A percentile compares a stretch with the other conserved stretches of the same genome.
phyloP scores from a whole-genome alignment of 1,284 basidiomycete species.

The Anthracocystis panici-leucophaei region DNA sequence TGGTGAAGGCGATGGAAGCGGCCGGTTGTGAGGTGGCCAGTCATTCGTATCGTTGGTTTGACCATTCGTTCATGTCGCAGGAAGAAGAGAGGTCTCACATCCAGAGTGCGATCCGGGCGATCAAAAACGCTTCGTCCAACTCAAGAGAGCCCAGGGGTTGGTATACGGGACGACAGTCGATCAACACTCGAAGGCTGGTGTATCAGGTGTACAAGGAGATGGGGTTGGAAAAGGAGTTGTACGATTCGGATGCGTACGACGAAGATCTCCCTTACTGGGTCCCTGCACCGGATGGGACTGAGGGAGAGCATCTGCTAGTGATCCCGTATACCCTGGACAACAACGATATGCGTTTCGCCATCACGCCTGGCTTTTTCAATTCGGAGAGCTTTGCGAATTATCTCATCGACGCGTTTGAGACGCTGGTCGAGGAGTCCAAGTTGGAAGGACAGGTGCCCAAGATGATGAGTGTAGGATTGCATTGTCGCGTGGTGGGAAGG shows the following conservation, averaged over 20 bases:
- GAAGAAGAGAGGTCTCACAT: slow-evolving; percentile 68
- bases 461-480: slow-evolving; percentile 71
- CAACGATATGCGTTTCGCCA: slow-evolving; percentile 70
- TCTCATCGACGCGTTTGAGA: slow-evolving; percentile 70
- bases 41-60: slow-evolving; percentile 70
- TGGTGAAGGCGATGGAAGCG: slow-evolving; percentile 64
- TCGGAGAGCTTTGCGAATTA: slow-evolving; percentile 70
- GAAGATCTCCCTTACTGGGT: slow-evolving; percentile 72
- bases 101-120: slow-evolving; percentile 63
- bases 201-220: slow-evolving; percentile 63
- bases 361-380: slow-evolving; percentile 69
- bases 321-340: slow-evolving; percentile 70
- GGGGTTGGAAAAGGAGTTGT: slow-evolving; percentile 56
- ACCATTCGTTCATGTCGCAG: slow-evolving; percentile 65
- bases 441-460: slow-evolving; percentile 61
- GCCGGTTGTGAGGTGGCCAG: slow-evolving; percentile 69
- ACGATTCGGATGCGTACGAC: slow-evolving; percentile 67
- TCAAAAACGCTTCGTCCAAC: slow-evolving; percentile 62
- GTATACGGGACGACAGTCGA: slow-evolving; percentile 70
- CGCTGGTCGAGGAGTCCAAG: slow-evolving; percentile 67
- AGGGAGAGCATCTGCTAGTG: slow-evolving; percentile 65
- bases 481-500: slow-evolving; percentile 71
- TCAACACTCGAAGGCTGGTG: slow-evolving; percentile 66
- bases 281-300: slow-evolving; percentile 56
- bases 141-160: slow-evolving; percentile 67